phyloP scores from a whole-genome alignment of 805 yeast species.

The Candida parachauliodes region DNA sequence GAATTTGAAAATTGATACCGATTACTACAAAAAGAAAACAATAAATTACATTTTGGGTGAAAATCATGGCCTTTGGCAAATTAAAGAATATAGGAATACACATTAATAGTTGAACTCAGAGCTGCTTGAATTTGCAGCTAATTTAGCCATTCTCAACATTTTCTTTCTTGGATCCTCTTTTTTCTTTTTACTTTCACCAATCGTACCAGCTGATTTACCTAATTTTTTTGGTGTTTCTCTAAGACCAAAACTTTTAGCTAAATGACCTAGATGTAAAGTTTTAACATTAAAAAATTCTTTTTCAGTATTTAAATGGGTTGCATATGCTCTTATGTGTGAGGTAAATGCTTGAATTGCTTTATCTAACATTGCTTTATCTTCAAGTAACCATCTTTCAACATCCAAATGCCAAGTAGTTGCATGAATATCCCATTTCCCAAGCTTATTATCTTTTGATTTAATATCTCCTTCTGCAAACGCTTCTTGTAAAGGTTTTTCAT shows the following conservation, averaged over 20 bases:
- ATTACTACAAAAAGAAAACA: constrained; percentile 56
- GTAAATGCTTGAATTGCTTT: constrained; percentile 78
- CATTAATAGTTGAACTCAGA: constrained; percentile 72
- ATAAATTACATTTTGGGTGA: constrained; percentile 71
- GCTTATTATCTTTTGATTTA: constrained; percentile 29
- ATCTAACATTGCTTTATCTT: constrained; percentile 55
- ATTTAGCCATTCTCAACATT: constrained; percentile 71
- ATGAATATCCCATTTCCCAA: constrained; percentile 78
- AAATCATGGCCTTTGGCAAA: constrained; percentile 69
- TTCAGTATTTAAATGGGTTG: constrained; percentile 86
- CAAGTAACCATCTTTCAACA: constrained; percentile 84
- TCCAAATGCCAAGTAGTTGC: constrained; percentile 96
- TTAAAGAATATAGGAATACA: constrained; percentile 22
- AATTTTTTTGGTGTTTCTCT: constrained; percentile 90
- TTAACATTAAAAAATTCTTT: constrained; percentile 78
- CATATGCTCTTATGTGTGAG: constrained; percentile 90
- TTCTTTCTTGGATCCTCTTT: constrained; percentile 69
- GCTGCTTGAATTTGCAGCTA: constrained; percentile 58
- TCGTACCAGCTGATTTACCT: constrained; percentile 41
- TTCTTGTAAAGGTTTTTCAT: constrained; percentile 28
- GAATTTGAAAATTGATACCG: constrained; percentile 51
- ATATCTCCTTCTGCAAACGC: constrained; percentile 36
- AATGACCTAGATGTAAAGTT: constrained; percentile 85
- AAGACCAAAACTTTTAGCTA: constrained; percentile 91
- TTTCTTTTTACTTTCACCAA: constrained; percentile 37